Evolutionary conservation across 768 basidiomycete species (phyloP).

Genomic region (Russula earlei): DNA sequence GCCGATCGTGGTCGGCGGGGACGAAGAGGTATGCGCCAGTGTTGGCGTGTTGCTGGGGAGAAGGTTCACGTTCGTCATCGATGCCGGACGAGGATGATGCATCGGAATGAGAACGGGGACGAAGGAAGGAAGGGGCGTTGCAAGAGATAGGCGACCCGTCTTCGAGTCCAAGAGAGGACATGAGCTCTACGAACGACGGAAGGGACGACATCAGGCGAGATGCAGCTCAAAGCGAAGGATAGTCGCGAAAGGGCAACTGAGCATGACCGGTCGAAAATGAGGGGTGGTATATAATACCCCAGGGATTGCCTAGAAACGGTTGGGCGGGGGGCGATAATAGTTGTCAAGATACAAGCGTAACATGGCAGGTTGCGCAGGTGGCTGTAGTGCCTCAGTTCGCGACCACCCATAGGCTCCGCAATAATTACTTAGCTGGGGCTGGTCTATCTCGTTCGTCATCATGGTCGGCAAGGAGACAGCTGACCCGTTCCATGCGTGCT

Average conservation of each 20-base stretch:
- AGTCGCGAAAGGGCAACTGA: slow-evolving; percentile 18
- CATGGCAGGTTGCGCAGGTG: slow-evolving; percentile 17
- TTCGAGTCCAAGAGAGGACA: slow-evolving; percentile 73
- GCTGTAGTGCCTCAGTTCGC: slow-evolving; percentile 18
- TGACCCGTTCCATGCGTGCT: not conserved
- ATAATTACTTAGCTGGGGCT: slow-evolving; percentile 7
- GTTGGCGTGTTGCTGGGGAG: not conserved
- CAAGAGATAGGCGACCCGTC: slow-evolving; percentile 26
- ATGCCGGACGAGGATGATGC: slow-evolving; percentile 33
- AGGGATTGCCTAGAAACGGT: slow-evolving; percentile 17
- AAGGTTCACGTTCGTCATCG: slow-evolving; percentile 17
- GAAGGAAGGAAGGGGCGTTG: slow-evolving; percentile 19
- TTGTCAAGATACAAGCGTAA: slow-evolving; percentile 19
- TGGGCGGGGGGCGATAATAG: slow-evolving; percentile 15
- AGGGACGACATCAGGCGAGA: slow-evolving; percentile 49
- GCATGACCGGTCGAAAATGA: not conserved
- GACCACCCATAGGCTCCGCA: not conserved
- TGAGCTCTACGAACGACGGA: slow-evolving; percentile 82
- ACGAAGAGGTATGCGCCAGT: slow-evolving; percentile 23
- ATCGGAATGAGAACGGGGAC: slow-evolving; percentile 30
- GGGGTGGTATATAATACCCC: slow-evolving; percentile 16
- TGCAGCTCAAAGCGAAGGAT: slow-evolving; percentile 20
- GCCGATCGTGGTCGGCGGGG: slow-evolving; percentile 21
- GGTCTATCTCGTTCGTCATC: slow-evolving; percentile 8
- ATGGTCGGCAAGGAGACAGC: slow-evolving; percentile 22